Percentiles rank a stretch among this genome's conserved stretches.
Evolutionary conservation across 2,329 filamentous ascomycete species (phyloP).

Genomic region (Epichloe bromicola): DNA sequence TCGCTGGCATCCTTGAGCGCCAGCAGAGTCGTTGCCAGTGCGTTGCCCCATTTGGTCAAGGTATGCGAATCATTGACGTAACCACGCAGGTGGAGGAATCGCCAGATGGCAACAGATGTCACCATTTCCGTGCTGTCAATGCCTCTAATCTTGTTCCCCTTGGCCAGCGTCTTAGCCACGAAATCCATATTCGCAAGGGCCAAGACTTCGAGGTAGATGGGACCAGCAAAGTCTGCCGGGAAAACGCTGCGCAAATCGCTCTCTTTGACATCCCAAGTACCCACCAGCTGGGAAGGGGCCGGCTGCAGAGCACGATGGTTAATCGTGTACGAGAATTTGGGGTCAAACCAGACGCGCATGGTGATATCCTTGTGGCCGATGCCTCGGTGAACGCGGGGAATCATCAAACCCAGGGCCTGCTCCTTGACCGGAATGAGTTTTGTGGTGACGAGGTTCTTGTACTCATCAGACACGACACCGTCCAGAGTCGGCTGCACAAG

Average conservation of each 20-base stretch:
- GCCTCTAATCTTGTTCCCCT: conserved; percentile 44
- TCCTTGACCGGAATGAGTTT: conserved; percentile 64
- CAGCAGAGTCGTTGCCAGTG: conserved; percentile 57
- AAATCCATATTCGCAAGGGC: conserved; percentile 59
- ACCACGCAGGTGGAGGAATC: conserved; percentile 77
- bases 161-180: conserved; percentile 51
- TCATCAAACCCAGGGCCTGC: conserved; percentile 63
- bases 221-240: conserved; percentile 26
- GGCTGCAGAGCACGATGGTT: conserved; percentile 40
- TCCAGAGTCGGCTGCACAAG: conserved; percentile 75
- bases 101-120: conserved; percentile 64
- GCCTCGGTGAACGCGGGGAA: conserved; percentile 68
- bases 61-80: conserved; percentile 71
- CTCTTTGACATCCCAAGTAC: conserved; percentile 63
- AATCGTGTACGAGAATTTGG: conserved; percentile 53
- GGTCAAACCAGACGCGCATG: conserved; percentile 75
- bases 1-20: conserved; percentile 42
- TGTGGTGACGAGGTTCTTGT: conserved; percentile 63
- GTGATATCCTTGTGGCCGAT: conserved; percentile 69
- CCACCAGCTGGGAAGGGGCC: conserved; percentile 33
- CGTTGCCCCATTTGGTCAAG: conserved; percentile 73
- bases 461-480: conserved; percentile 65
- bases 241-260: conserved; percentile 36
- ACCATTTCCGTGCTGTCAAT: conserved; percentile 55
- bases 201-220: conserved; percentile 46